These are phyloP conservation scores for Agaricus subrufescens DNA, from an alignment of 768 basidiomycete genomes.

Conservation along the genomic window DNA sequence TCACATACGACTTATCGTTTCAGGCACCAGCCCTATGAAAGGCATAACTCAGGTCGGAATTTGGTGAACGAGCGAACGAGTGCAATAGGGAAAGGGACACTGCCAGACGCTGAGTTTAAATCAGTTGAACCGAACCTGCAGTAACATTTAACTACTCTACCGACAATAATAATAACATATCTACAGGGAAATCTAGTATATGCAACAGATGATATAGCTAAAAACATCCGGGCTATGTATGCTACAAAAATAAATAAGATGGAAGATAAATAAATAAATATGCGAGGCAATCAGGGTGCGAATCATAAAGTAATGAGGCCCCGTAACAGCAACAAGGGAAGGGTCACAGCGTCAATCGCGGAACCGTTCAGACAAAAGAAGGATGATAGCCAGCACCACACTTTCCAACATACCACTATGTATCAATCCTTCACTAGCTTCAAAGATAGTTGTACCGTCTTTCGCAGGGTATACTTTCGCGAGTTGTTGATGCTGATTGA, in stretches of 20 bases:
- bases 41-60: too few relatives aligned
- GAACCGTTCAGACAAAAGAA: constrained; percentile 5
- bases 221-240: not conserved
- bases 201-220: too few relatives aligned
- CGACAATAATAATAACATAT: too few relatives aligned
- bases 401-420: constrained; percentile 3
- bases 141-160: too few relatives aligned
- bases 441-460: constrained; percentile 6
- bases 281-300: not conserved
- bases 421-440: constrained; percentile 3
- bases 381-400: not conserved
- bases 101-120: too few relatives aligned
- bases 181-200: too few relatives aligned
- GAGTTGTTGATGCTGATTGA: constrained; percentile 5
- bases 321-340: not conserved
- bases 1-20: too few relatives aligned
- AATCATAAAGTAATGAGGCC: not conserved
- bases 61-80: too few relatives aligned
- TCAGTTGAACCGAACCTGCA: too few relatives aligned
- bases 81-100: too few relatives aligned
- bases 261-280: not conserved
- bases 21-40: too few relatives aligned
- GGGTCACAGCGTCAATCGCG: not conserved
- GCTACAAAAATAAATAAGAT: not conserved
- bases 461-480: constrained; percentile 7